Conservation (phyloP, 306 rosid species). For the Gastrolobium villosum region DNA sequence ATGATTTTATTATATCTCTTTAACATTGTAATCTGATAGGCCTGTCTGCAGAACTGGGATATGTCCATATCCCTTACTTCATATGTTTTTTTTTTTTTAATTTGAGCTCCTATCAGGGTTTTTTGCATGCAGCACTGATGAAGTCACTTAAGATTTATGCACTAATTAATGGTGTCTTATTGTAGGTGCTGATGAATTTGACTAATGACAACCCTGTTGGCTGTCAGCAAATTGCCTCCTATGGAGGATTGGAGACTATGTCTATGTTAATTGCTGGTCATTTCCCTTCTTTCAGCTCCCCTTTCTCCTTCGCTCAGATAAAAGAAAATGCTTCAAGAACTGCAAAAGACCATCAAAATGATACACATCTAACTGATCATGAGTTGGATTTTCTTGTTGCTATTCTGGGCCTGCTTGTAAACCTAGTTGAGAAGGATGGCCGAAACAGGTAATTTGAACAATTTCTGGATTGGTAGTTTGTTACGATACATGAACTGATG, state of each 20-base stretch:
- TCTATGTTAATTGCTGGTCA: constrained; percentile 87
- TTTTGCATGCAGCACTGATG: constrained; percentile 3
- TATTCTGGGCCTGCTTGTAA: constrained; percentile 94
- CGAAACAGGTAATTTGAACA: constrained; percentile 75
- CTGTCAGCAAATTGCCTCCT: constrained; percentile 84
- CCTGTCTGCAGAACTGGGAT: constrained; percentile 29
- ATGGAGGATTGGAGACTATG: constrained; percentile 95
- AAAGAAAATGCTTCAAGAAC: constrained; percentile 53
- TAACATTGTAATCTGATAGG: not conserved
- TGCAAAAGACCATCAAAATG: constrained; percentile 56
- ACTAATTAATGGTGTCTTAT: constrained; percentile 40
- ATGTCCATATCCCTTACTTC: not conserved
- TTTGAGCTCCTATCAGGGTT: constrained; percentile 18
- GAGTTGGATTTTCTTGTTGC: constrained; percentile 98
- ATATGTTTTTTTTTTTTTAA: not conserved
- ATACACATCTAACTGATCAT: constrained; percentile 76
- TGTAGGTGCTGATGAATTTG: constrained; percentile 96
- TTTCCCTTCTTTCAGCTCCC: constrained; percentile 79
- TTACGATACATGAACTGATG: constrained; percentile 13
- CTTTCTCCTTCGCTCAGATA: constrained; percentile 59
- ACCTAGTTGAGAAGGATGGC: constrained; percentile 92
- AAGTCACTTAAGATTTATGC: constrained; percentile 14
- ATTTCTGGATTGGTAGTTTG: constrained; percentile 36
- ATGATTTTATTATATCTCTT: no score
- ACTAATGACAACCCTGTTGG: constrained; percentile 97